Evolutionary conservation across 192 early-diverging fungal species (phyloP), one percentile per base, ranked within the genome.

Genomic region (Dimargaris verticillata): DNA sequence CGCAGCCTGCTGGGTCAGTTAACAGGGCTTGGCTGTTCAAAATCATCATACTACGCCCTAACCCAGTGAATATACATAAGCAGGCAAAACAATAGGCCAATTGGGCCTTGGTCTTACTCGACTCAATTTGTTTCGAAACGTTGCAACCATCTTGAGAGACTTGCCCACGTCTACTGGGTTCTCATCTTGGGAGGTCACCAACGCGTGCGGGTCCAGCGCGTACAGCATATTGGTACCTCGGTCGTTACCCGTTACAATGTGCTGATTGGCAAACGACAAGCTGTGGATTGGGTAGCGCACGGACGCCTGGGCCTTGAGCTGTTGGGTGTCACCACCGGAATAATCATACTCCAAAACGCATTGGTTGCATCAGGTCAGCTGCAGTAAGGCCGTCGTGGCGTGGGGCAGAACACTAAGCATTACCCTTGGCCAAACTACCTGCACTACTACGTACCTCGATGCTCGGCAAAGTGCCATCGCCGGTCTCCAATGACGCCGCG

Each of bases 231-330:
- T 70, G 20, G 69, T 71, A 51, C 66, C 70, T 44, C 72, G 63
- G 51, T 77, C 75, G 2, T 72, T 77, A 12, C 75, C 75, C 0
- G 72, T 71, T 62, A 73, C 69, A 43, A 77, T 44, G 44, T 71
- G 62, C 26, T 65, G 66, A 33, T 64, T 38, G 46, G 71, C 63
- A 52, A 77, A 70, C 10, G 70, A 68, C 50, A 77, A 49, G 60
- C 72, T 66, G 48, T 73, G 70, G 28, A 73, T 77, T 0, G 75
- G 75, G 28, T 73, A 73, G 44, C 73, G 73, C 26, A 69, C 70
- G n/a, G 75, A 77, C 20, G 75, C 69, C 42, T 73, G 72, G 48
- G 70, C 71, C 24, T 70, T 67, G 22, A 77, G 64, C 48, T 61
- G 17, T 42, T 22, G 24, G 17, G 43, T 10, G 11, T 44, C 57